phyloP scores from a whole-genome alignment of 129 eudicot genomes.

The Apium graveolens region DNA sequence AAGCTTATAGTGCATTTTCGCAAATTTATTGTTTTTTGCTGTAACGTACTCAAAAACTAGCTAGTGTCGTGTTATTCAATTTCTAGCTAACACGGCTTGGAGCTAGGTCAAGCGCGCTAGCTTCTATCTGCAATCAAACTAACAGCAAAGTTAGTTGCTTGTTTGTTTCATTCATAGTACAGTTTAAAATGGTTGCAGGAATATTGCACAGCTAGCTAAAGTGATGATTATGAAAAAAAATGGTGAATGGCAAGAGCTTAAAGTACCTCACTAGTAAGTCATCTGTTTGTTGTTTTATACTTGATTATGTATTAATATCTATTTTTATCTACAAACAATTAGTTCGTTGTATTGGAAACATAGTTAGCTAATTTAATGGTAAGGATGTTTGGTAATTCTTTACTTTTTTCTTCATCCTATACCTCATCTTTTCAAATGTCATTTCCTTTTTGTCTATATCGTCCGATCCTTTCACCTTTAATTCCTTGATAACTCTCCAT shows the following conservation, averaged over 20 bases:
- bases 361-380: not conserved
- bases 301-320: not conserved
- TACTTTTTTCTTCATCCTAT: not conserved
- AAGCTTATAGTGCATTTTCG: not conserved
- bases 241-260: constrained; percentile 45
- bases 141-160: not conserved
- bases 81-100: not conserved
- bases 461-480: not conserved
- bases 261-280: constrained; percentile 31
- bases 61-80: not conserved
- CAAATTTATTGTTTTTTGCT: not conserved
- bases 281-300: not conserved
- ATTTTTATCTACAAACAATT: not conserved
- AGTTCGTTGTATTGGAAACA: not conserved
- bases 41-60: not conserved
- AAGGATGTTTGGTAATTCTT: not conserved
- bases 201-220: constrained; percentile 44
- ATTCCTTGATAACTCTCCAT: not conserved
- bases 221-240: constrained; percentile 47
- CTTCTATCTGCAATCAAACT: not conserved
- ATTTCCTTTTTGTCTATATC: not conserved
- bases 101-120: not conserved
- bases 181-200: constrained; percentile 24
- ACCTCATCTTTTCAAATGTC: not conserved
- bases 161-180: not conserved